phyloP scores from a whole-genome alignment of 331 rosid genomes.

The Acacia pycnantha region DNA sequence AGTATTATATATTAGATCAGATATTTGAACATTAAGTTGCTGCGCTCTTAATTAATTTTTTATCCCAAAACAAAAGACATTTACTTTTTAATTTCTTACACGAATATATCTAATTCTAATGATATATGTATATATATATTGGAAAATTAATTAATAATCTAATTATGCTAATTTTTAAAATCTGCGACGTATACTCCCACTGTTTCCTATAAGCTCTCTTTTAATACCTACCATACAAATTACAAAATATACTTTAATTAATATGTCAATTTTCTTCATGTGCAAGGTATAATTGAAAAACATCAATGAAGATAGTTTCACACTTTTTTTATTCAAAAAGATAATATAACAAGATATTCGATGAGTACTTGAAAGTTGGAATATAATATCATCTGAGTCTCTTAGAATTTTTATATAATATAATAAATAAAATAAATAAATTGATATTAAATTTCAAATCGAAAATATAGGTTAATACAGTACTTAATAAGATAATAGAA shows the following conservation, averaged over 20 bases:
- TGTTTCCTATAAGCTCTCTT: too few species aligned
- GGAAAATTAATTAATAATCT: neutral
- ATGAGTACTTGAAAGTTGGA: neutral
- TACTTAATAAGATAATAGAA: neutral
- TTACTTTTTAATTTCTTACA: neutral
- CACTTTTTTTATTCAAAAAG: neutral
- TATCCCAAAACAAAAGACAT: neutral
- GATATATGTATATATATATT: neutral
- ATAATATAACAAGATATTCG: neutral
- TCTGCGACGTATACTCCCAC: too few species aligned
- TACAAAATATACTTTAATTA: neutral
- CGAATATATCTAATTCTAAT: neutral
- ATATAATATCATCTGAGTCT: neutral
- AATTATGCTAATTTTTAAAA: neutral
- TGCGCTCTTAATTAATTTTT: too few species aligned
- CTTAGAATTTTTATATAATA: neutral
- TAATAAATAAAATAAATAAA: neutral
- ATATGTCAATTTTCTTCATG: too few species aligned
- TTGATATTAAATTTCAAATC: neutral
- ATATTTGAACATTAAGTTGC: too few species aligned
- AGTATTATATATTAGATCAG: too few species aligned
- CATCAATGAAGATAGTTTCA: neutral
- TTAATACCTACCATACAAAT: too few species aligned
- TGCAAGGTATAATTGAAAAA: too few species aligned
- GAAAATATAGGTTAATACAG: neutral